Conservation (phyloP, 768 basidiomycete species). For the Suillus lakei region DNA sequence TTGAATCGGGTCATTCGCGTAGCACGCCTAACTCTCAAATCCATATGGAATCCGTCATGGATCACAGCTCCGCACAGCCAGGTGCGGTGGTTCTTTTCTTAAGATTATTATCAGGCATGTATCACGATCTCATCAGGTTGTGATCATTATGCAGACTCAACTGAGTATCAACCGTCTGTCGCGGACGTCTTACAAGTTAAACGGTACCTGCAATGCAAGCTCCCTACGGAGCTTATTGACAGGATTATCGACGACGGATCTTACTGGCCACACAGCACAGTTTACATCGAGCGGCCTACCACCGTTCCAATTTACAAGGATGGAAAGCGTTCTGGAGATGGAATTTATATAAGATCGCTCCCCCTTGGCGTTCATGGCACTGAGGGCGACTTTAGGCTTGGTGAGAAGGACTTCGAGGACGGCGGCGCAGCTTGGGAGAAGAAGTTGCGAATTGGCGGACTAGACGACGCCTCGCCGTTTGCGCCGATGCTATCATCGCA, state of each 20-base stretch:
- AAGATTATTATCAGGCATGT: background rate
- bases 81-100: background rate
- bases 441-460: background rate
- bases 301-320: background rate
- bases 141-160: background rate
- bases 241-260: conserved; percentile 9
- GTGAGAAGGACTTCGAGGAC: background rate
- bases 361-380: conserved; percentile 9
- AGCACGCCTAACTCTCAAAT: background rate
- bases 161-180: conserved; percentile 2
- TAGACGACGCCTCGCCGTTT: background rate
- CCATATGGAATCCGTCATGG: background rate
- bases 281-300: background rate
- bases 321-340: background rate
- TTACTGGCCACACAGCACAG: conserved; percentile 12
- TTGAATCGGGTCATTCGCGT: background rate
- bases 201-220: background rate
- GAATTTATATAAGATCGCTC: conserved; percentile 9
- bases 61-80: background rate
- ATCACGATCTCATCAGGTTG: conserved; percentile 1
- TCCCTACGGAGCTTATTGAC: conserved; percentile 9
- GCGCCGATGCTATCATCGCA: background rate
- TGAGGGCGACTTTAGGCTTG: conserved; percentile 6
- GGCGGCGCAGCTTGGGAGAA: conserved; percentile 3
- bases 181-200: conserved; percentile 6